Evolutionary conservation across 192 early-diverging fungal species (phyloP).

Genomic region (Geranomyces michiganensis): DNA sequence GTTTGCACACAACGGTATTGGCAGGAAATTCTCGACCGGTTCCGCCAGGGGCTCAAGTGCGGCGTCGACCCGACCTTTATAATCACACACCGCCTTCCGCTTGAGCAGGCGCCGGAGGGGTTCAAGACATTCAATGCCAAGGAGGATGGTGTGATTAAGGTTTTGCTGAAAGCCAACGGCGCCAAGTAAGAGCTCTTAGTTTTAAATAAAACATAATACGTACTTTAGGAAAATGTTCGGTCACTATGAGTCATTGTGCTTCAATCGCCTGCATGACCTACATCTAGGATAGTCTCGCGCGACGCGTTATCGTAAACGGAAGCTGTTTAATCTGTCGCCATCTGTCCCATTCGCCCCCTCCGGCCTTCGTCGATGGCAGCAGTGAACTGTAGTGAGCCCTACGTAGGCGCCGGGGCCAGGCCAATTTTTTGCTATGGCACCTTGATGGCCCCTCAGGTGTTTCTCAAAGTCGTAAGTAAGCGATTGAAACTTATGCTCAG

Average conservation of each 20-base stretch:
- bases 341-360: too few species aligned
- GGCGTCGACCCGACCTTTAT: slow-evolving; percentile 51
- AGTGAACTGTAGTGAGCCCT: too few species aligned
- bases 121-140: slow-evolving; percentile 54
- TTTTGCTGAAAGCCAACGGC: neutral
- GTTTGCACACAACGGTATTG: slow-evolving; percentile 52
- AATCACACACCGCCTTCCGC: slow-evolving; percentile 47
- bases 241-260: neutral
- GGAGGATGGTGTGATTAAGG: slow-evolving; percentile 51
- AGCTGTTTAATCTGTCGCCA: too few species aligned
- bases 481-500: too few species aligned
- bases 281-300: too few species aligned
- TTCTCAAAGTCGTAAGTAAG: too few species aligned
- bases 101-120: slow-evolving; percentile 43
- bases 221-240: slow-evolving; percentile 7
- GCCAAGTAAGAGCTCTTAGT: neutral
- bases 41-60: slow-evolving; percentile 33
- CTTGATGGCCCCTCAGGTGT: too few species aligned
- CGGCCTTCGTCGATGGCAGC: too few species aligned
- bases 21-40: slow-evolving; percentile 36
- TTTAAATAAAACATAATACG: neutral
- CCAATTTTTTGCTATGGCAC: too few species aligned
- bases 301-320: too few species aligned
- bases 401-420: too few species aligned
- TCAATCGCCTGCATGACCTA: too few species aligned